Percentiles rank a stretch among this genome's conserved stretches.
These are phyloP conservation scores for Bipolaris cookei DNA, from an alignment of 2,329 filamentous ascomycete genomes.

Conservation along the genomic window DNA sequence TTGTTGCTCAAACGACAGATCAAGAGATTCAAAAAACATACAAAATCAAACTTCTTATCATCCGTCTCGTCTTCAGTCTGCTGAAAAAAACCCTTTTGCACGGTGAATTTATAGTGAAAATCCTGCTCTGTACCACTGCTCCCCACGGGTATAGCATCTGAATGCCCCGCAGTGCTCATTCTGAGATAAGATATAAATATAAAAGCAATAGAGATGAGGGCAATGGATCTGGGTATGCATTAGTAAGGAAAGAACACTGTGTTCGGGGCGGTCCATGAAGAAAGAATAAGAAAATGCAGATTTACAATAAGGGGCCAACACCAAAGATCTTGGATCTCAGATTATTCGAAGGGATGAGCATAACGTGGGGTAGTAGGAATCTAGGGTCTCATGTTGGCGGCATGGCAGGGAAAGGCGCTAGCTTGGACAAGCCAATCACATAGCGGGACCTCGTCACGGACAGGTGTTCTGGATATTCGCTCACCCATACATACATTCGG, in stretches of 20 bases:
- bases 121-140: conserved; percentile 8
- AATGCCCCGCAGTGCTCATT: conserved; percentile 2
- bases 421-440: conserved; percentile 17
- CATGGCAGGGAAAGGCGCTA: conserved; percentile 2
- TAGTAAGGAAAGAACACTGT: background rate
- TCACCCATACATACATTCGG: background rate
- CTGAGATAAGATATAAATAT: conserved; percentile 18
- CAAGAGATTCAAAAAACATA: conserved; percentile 41
- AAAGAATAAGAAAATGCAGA: background rate
- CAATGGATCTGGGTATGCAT: conserved; percentile 19
- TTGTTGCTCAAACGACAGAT: too few relatives aligned
- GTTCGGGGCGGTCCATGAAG: background rate
- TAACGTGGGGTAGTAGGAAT: background rate
- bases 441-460: conserved; percentile 1
- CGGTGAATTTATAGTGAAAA: conserved; percentile 63
- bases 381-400: conserved; percentile 8
- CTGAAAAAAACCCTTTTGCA: conserved; percentile 66
- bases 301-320: conserved; percentile 16
- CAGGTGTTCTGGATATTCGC: background rate
- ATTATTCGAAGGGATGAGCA: conserved; percentile 9
- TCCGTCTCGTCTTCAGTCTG: conserved; percentile 66
- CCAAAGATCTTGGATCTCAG: conserved; percentile 9
- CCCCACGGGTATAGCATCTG: background rate
- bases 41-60: conserved; percentile 67
- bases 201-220: conserved; percentile 16